Base-by-base conservation (phyloP, 176 grass and related monocot genomes). In the Guadua angustifolia region DNA sequence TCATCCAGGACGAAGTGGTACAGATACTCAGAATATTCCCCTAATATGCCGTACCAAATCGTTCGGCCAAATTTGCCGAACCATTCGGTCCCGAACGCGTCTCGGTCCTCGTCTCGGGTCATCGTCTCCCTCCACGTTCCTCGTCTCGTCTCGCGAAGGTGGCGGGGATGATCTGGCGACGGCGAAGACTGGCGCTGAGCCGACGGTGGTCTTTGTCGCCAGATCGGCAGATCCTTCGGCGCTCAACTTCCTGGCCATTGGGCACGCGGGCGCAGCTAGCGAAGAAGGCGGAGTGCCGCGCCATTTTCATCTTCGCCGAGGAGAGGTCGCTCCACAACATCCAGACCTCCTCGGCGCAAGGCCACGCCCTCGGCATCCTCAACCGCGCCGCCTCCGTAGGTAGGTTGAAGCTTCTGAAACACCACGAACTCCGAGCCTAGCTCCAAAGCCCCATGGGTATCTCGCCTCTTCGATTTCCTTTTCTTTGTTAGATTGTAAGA, bases 261-360 rank as follows among this genome's bases (percentile, higher is more conserved):
- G 87, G 15, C 77, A 88, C 77, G 89, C 87, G n/a, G 9, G 91
- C 96, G 46, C 82, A 85, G 38, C 85, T 95, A 19, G 77, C 87
- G 0, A 98, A 98, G 89, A 98, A 98, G 87, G 89, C 93, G 55
- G 89, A 98, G 79, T 92, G 90, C 73, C 89, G 77, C 60, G 77
- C 87, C 62, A 90, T 98, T 36, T 95, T 95, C 91, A 12, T 95
- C 66, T 98, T 95, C 13, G 86, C 93, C 2, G 93, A 94, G 86
- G 96, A 95, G 80, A 75, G 79, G 61, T 98, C 91, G 25, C 25
- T 95, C 26, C 95, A 95, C 87, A 95, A 95, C 82, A 98, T 93
- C 50, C 72, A 77, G 91, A 98, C 71, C 84, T 98, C 79, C 83
- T 98, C 62, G 87, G 91, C 89, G 44, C 86, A n/a, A n/a, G n/a